Evolutionary conservation across 441 rosid species (phyloP), one percentile per base, ranked within the genome.

Genomic region (Viola pubescens): DNA sequence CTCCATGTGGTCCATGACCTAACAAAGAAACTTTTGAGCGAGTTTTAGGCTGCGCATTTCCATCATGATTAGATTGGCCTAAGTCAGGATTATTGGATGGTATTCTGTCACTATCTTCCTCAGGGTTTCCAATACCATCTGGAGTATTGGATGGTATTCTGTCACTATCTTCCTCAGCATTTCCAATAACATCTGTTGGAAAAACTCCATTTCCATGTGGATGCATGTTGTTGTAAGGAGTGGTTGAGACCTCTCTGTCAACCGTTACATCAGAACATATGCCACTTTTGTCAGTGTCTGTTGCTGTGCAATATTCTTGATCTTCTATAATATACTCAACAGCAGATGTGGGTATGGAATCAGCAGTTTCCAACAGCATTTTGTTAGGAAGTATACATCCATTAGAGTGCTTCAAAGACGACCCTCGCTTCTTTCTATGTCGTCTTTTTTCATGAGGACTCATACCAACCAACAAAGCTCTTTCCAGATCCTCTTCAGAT

Each of bases 1-100:
- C 82, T 55, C 98, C 98, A 56, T 89, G 96, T 0, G 96, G 97
- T 60, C 98, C 98, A 79, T 89, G 98, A 66, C 98, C 98, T 65
- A 92, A 73, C 51, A 92, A 65, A 14, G 98, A 89, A 43, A 85
- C 68, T 59, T 84, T 89, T 52, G 87, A 74, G 65, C 79, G 80
- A 53, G 70, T 79, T 66, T 63, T 79, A 42, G 77, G 73, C 48
- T 59, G 40, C 38, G 43, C 57, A 55, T 61, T 73, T 47, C 68
- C 84, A 50, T 68, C 70, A 5, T 73, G 59, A 50, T 66, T 64
- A 47, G 69, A 19, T 69, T 69, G 59, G 65, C 65, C 60, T 37
- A 66, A 51, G 64, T 68, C 73, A 3, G 52, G 48, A 8, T 39
- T 52, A 58, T 68, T 81, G 65, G 77, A 68, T 46, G 44, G 56